Percentiles rank a stretch among this genome's conserved stretches.
Evolutionary conservation across 2,329 filamentous ascomycete species (phyloP).

Genomic region (Fusarium bactridioides): DNA sequence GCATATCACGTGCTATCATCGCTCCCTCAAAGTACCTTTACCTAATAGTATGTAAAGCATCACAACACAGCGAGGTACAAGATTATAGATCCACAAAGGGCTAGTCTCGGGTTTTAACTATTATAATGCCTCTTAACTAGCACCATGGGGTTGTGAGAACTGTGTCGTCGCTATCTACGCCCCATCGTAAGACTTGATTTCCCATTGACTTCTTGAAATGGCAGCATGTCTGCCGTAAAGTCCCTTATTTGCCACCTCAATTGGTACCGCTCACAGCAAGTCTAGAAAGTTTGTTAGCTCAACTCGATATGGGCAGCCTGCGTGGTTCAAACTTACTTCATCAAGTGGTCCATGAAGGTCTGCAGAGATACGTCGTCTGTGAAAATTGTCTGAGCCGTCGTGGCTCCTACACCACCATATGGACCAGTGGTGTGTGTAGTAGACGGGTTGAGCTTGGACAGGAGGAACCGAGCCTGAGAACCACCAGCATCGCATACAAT

Average conservation of each 20-base stretch:
- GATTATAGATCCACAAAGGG: neutral
- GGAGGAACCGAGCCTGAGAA: slow-evolving; percentile 94
- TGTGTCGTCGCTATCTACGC: neutral
- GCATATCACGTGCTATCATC: neutral
- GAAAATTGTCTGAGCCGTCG: slow-evolving; percentile 97
- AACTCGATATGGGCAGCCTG: neutral
- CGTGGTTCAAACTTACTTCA: slow-evolving; percentile 75
- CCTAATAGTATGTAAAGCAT: no score
- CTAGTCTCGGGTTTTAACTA: neutral
- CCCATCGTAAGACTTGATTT: neutral
- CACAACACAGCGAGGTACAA: neutral
- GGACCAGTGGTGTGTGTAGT: slow-evolving; percentile 95
- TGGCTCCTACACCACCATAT: slow-evolving; percentile 85
- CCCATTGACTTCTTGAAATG: neutral
- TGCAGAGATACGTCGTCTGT: slow-evolving; percentile 98
- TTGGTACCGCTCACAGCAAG: slow-evolving; percentile 71
- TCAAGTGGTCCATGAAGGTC: slow-evolving; percentile 99
- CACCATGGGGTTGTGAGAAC: neutral
- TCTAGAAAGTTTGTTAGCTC: slow-evolving; percentile 43
- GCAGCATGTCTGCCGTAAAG: neutral
- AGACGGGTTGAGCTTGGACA: slow-evolving; percentile 96
- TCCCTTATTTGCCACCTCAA: slow-evolving; percentile 44
- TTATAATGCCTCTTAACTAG: neutral
- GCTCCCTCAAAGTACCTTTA: neutral
- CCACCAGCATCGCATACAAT: slow-evolving; percentile 99